Evolutionary conservation across 495 filamentous ascomycete species (phyloP).

Genomic region (Parathielavia hyrcaniae): DNA sequence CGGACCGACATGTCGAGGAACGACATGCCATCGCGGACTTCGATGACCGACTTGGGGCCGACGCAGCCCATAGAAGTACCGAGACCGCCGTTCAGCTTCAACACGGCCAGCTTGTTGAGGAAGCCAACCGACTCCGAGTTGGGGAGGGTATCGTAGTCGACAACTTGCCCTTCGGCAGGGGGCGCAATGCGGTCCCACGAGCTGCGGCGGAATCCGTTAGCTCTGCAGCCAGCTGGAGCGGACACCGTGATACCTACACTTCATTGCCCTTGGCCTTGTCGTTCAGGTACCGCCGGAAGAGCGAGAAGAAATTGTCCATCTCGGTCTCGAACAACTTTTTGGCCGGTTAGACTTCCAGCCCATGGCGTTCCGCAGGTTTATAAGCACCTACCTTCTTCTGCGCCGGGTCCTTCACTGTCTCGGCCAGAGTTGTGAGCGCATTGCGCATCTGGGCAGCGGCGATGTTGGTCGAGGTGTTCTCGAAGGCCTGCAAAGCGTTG

Average conservation of each 20-base stretch:
- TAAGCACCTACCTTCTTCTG: conserved; percentile 66
- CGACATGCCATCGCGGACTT: conserved; percentile 99
- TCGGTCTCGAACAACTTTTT: conserved; percentile 82
- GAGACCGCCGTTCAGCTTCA: conserved; percentile 99
- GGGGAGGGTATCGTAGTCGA: conserved; percentile 81
- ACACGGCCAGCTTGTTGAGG: conserved; percentile 93
- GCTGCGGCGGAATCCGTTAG: conserved; percentile 48
- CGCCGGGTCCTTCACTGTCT: conserved; percentile 73
- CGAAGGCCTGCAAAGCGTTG: conserved; percentile 69
- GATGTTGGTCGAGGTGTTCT: conserved; percentile 97
- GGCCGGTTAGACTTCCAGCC: conserved; percentile 9
- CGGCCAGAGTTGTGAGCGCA: conserved; percentile 82
- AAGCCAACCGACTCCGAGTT: conserved; percentile 84
- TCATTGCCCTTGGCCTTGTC: conserved; percentile 97
- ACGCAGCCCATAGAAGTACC: conserved; percentile 99
- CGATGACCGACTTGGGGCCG: conserved; percentile 98
- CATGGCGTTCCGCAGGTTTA: too few relatives aligned
- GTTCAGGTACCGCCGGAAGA: conserved; percentile 96
- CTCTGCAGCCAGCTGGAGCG: not conserved
- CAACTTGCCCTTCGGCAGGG: conserved; percentile 83
- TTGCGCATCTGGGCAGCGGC: conserved; percentile 99
- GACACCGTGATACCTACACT: conserved; percentile 46
- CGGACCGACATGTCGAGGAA: conserved; percentile 98
- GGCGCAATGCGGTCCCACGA: conserved; percentile 89
- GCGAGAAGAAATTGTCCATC: conserved; percentile 99